Evolutionary conservation across 2,329 filamentous ascomycete genomes (phyloP).

Genomic region (Pseudogymnoascus sp.): DNA sequence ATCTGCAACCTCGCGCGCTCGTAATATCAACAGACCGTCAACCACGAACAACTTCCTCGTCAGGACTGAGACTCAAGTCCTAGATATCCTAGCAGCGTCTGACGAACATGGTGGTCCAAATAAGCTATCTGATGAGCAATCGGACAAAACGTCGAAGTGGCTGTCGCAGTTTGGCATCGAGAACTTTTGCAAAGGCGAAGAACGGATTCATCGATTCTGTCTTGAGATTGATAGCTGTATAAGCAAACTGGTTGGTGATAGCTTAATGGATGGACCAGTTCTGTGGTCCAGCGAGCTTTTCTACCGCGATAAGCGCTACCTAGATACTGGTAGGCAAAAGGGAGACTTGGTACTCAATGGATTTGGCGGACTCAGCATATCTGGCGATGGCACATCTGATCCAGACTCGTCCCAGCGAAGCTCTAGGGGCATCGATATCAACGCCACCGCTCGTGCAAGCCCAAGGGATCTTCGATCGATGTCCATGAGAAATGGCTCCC

Average conservation of each 20-base stretch:
- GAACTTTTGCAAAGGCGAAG: conserved; percentile 91
- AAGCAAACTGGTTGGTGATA: conserved; percentile 76
- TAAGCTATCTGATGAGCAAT: conserved; percentile 93
- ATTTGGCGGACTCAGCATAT: conserved; percentile 40
- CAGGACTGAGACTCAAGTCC: conserved; percentile 73
- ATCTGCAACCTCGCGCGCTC: conserved; percentile 32
- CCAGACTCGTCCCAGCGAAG: conserved; percentile 23
- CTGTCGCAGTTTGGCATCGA: conserved; percentile 73
- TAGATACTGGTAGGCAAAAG: conserved; percentile 41
- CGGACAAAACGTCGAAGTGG: conserved; percentile 77
- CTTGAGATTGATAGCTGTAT: conserved; percentile 84
- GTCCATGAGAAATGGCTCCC: conserved; percentile 55
- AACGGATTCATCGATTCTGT: conserved; percentile 88
- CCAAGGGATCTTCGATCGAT: conserved; percentile 51
- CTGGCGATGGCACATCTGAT: conserved; percentile 34
- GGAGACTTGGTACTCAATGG: conserved; percentile 41
- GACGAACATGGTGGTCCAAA: conserved; percentile 84
- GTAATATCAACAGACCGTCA: conserved; percentile 26
- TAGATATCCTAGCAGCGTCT: conserved; percentile 77
- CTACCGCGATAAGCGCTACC: conserved; percentile 59
- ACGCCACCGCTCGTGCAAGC: conserved; percentile 40
- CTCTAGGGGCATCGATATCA: conserved; percentile 35
- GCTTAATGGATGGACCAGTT: conserved; percentile 74
- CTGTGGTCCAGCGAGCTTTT: conserved; percentile 91
- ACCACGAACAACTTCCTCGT: conserved; percentile 56